Base-by-base conservation (phyloP, 805 yeast genomes). In the Nakazawaea populi region DNA sequence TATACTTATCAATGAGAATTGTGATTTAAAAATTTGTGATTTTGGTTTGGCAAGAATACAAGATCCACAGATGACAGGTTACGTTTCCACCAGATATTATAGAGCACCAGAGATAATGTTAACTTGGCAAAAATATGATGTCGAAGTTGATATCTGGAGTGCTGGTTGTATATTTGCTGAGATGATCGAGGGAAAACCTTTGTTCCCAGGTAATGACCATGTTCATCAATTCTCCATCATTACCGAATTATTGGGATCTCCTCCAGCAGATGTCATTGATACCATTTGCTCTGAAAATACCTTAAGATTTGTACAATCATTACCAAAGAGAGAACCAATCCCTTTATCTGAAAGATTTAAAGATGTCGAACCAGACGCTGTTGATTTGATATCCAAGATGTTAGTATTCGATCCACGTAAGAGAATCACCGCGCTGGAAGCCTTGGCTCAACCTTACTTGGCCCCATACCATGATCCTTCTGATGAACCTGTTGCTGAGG, bases 31-130 rank as follows among this genome's bases (percentile, higher is more conserved):
- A 66, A 89, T 92, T 47, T 92, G 98, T 72, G 99, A 94, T 69
- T 92, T 92, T 66, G 99, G 99, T 27, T 75, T 92, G 54, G 98
- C 98, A 35, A 80, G 99, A 65, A 87, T 92, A 63, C 97, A 92
- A 73, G 99, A 92, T 70, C 97, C 97, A 11, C 98, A 92, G 67
- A 92, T 92, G 99, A 92, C 98, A 1, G 99, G 98, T 8, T 92
- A 92, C 66, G 99, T 92, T 14, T 86, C 96, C 5, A 92, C 99
- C 4, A 71, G 99, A 62, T 92, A 90, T 73, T 92, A 92, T 70
- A 80, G 99, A 55, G 99, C 98, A 0, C 99, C 99, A 1, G 99
- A 92, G 67, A 92, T 92, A 68, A 92, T 92, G 99, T 78, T 92
- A 56, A 90, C 97, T 30, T 92, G 98, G 98, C 99, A 92, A 67